Percentiles rank a stretch among this genome's conserved stretches.
Evolutionary conservation across 2,329 filamentous ascomycete species (phyloP).

Genomic region (Sclerotinia borealis): DNA sequence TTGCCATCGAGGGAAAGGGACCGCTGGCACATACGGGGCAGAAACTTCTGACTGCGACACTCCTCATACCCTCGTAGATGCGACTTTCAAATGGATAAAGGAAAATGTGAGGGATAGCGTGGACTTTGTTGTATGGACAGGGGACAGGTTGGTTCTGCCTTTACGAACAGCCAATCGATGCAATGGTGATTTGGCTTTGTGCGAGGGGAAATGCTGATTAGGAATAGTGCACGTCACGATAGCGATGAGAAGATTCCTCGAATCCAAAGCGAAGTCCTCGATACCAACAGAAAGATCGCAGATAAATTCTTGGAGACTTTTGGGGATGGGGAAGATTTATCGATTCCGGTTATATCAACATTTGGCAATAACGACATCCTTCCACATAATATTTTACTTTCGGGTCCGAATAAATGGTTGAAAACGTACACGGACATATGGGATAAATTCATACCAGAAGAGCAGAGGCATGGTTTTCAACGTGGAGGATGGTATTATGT

Average conservation of each 20-base stretch:
- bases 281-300: slow-evolving; percentile 69
- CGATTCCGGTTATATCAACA: slow-evolving; percentile 78
- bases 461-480: slow-evolving; percentile 83
- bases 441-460: slow-evolving; percentile 83
- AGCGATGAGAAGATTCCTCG: slow-evolving; percentile 78
- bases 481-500: slow-evolving; percentile 92
- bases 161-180: slow-evolving; percentile 36
- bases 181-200: slow-evolving; percentile 3
- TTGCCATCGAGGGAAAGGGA: slow-evolving; percentile 74
- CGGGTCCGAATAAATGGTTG: slow-evolving; percentile 84
- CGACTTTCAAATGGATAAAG: slow-evolving; percentile 84
- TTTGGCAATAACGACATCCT: slow-evolving; percentile 97
- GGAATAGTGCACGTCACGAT: slow-evolving; percentile 57
- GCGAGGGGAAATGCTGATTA: not conserved
- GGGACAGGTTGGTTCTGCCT: slow-evolving; percentile 52
- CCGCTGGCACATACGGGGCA: slow-evolving; percentile 75
- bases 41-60: slow-evolving; percentile 87
- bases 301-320: slow-evolving; percentile 74
- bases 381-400: slow-evolving; percentile 86
- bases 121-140: slow-evolving; percentile 91
- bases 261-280: slow-evolving; percentile 66
- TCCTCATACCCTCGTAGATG: slow-evolving; percentile 72
- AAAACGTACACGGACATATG: slow-evolving; percentile 72
- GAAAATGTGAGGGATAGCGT: slow-evolving; percentile 70
- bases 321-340: slow-evolving; percentile 49